Base-by-base conservation (phyloP, 768 basidiomycete species). In the Lactarius hengduanensis region DNA sequence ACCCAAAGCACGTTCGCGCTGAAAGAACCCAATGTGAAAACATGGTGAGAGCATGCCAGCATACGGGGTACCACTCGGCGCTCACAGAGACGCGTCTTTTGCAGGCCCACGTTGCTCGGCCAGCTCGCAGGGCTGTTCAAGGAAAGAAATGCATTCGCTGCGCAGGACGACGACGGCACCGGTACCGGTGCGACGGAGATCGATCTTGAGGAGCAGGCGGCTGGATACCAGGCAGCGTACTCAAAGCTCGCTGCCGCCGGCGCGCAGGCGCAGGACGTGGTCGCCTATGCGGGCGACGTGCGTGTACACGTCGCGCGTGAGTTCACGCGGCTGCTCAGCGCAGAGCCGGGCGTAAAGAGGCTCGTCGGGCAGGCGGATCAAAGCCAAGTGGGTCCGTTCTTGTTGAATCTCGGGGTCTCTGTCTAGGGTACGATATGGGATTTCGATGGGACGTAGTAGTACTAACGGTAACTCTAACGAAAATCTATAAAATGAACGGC, bases 211-310 rank as follows among this genome's bases (percentile, higher is more conserved):
- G 96, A 98, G 73, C 90, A 92, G 74, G 83, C 84, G 2, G 89
- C 90, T 7, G 92, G 94, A 1, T 98, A 98, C 77, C 97, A 98
- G 73, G 92, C 94, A 0, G 91, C 94, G 4, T 98, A 96, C 78
- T 94, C 94, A 60, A 85, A 90, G 41, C 83, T 98, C 20, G 96
- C 94, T 0, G 92, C 96, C 1, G 88, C 89, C 1, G 90, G 92
- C 70, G 77, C 76, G 1, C 75, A 75, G 0, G 79, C 81, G 50
- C 76, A 74, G 0, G 92, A 94, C 74, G 87, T 87, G 0, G 84
- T 88, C 11, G 82, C 77, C 13, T 84, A 88, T 71, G 81, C 87
- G 2, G 77, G 76, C 22, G 81, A 89, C 70, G 83, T 85, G n/a
- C 77, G 81, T 56, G 79, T 78, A 56, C 88, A 81, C 67, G 74